Evolutionary conservation across 1,284 basidiomycete genomes (phyloP), one percentile per base, ranked within the genome.

Genomic region (Takashimella koratensis): DNA sequence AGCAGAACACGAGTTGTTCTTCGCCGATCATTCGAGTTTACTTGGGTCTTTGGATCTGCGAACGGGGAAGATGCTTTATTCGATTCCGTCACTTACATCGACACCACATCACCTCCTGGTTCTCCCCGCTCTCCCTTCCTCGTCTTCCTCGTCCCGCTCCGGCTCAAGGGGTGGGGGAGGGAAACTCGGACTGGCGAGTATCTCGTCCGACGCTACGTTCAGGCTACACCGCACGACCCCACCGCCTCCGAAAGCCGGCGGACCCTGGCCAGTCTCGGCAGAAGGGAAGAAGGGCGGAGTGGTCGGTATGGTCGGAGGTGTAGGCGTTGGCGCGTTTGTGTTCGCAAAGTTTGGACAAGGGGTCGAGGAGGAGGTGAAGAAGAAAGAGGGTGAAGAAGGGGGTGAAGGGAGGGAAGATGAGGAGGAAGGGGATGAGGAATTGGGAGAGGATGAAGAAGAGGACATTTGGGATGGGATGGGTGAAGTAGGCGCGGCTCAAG

Each of bases 31-130:
- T 52, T 84, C 84, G 4, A 83, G 81, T 42, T 83, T 84, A 63
- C 69, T 93, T 1, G 85, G 81, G 49, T 80, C 87, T 0, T 54
- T 93, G 4, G 91, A 94, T 70, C 62, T 86, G 40, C 82, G 91
- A 13, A 90, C 82, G 44, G 90, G 91, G 0, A 77, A 80, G 45
- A 74, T 86, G 8, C 70, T 83, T 4, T 91, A 88, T 70, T 80
- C 83, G 1, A 90, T 90, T 65, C 85, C 71, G 1, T 55, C 60
- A 11, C 60, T 69, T 16, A 70, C 70, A 2, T 57, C 66, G 1
- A 75, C 74, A 1, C 57, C 74, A 0, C 60, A 68, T 42, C 62
- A 63, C 42, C 60, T 76, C 43, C 49, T 72, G 41, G 49, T 70
- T 3, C 54, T 75, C 43, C 49, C 71, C 43, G 49, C 71, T 3